Evolutionary conservation across 495 filamentous ascomycete genomes (phyloP).

Genomic region (Neurospora pannonica): DNA sequence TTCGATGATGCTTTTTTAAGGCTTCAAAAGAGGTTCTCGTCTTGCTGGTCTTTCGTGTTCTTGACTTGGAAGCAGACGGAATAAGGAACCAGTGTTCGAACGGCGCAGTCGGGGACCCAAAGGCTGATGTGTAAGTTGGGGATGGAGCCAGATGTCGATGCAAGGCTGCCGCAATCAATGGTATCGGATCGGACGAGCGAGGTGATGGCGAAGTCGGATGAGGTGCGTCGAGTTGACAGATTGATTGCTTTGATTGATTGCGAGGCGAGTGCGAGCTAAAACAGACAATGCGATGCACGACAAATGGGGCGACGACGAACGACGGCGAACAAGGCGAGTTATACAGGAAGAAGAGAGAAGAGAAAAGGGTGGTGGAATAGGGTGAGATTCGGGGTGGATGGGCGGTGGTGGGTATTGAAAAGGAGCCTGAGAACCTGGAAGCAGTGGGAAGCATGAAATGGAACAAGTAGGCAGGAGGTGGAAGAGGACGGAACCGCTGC

Average conservation of each 20-base stretch:
- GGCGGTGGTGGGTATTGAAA: constrained; percentile 16
- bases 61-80: neutral
- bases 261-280: neutral
- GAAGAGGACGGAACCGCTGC: constrained; percentile 26
- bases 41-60: neutral
- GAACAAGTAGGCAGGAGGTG: constrained; percentile 23
- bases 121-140: neutral
- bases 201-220: neutral
- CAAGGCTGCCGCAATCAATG: neutral
- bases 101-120: neutral
- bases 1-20: neutral
- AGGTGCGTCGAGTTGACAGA: neutral
- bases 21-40: neutral
- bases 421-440: constrained; percentile 13
- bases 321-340: constrained; percentile 25
- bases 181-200: neutral
- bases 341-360: constrained; percentile 18
- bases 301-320: constrained; percentile 10
- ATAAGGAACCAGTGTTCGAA: neutral
- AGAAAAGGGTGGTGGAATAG: constrained; percentile 16
- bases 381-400: constrained; percentile 8
- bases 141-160: neutral
- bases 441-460: constrained; percentile 5
- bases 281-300: constrained; percentile 17
- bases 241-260: neutral